Evolutionary conservation across 768 basidiomycete genomes (phyloP), one percentile per base, ranked within the genome.

Genomic region (Serendipita vermifera): DNA sequence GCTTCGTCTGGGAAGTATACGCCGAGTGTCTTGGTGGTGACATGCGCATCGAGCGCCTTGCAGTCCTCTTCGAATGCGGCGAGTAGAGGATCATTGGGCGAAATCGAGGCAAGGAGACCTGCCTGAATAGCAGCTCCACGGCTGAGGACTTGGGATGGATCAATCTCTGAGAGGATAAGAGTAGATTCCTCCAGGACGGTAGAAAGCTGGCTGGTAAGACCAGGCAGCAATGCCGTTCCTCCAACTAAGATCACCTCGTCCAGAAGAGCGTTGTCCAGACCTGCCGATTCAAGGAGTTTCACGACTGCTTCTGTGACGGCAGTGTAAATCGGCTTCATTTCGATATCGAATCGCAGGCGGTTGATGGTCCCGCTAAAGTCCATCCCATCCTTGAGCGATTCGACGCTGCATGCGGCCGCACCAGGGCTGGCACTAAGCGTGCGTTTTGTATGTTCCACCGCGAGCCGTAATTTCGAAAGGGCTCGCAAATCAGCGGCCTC

Each of bases 371-470:
- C 84, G 3, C 87, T 91, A 65, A 83, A 90, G 69, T 99, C 94
- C 33, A 87, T 66, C 1, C 93, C 94, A 57, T 94, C 92, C 68
- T 93, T 94, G 62, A 99, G 77, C 0, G 86, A 88, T 70, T 96
- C 92, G 61, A 99, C 87, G 14, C 87, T 85, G 70, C 90, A 89
- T 1, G 87, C 87, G 1, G 90, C 92, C 1, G 91, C 87, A 13
- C 85, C 85, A 2, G 84, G 78, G 3, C 83, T 85, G 0, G 94
- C 93, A 54, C 82, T 83, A 61, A 98, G 75, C 0, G 90, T 91
- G 61, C 92, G 82, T 71, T 97, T 99, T 27, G 91, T 94, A 67
- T 91, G 85, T 66, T 97, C 92, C 56, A 96, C 80, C 5, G 92
- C 90, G 20, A 98, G 80, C 7, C 85, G 79, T 26, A 99, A 80